These are phyloP conservation scores for Aspergillus nomiae DNA, from an alignment of 2,329 filamentous ascomycete species.

Conservation along the genomic window DNA sequence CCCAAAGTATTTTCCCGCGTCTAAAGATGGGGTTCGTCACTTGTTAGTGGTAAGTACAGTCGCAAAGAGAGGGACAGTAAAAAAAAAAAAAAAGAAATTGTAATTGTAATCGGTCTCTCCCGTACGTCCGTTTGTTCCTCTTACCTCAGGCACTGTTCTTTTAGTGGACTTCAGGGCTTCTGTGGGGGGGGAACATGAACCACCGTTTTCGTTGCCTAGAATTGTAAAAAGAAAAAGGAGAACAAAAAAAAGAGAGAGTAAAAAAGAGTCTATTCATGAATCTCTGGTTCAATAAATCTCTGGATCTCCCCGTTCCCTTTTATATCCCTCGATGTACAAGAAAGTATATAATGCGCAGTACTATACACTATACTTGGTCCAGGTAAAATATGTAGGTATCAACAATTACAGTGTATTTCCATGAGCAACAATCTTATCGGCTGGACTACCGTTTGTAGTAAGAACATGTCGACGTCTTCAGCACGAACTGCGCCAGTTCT, in stretches of 20 bases:
- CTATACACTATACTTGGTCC: neutral
- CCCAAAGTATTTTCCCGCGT: neutral
- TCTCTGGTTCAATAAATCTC: slow-evolving; percentile 1
- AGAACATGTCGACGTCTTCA: neutral
- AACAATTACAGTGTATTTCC: neutral
- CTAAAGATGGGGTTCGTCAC: slow-evolving; percentile 1
- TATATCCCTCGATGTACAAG: neutral
- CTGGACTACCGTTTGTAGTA: neutral
- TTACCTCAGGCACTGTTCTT: neutral
- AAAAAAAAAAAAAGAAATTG: slow-evolving; percentile 12
- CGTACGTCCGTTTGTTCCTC: slow-evolving; percentile 22
- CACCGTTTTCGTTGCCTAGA: slow-evolving; percentile 13
- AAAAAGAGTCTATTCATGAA: neutral
- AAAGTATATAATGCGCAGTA: slow-evolving; percentile 2
- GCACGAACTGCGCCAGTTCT: neutral
- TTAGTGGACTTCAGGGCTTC: slow-evolving; percentile 29
- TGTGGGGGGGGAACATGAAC: slow-evolving; percentile 25
- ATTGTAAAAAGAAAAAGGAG: neutral
- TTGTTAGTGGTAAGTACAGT: slow-evolving; percentile 4
- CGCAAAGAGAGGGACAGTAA: slow-evolving; percentile 7
- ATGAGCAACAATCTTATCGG: neutral
- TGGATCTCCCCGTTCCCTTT: neutral
- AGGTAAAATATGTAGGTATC: neutral
- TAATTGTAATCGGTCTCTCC: slow-evolving; percentile 15
- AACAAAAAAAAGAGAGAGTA: neutral